Conservation (phyloP, 2,329 filamentous ascomycete species). For the Penicillium sp. region DNA sequence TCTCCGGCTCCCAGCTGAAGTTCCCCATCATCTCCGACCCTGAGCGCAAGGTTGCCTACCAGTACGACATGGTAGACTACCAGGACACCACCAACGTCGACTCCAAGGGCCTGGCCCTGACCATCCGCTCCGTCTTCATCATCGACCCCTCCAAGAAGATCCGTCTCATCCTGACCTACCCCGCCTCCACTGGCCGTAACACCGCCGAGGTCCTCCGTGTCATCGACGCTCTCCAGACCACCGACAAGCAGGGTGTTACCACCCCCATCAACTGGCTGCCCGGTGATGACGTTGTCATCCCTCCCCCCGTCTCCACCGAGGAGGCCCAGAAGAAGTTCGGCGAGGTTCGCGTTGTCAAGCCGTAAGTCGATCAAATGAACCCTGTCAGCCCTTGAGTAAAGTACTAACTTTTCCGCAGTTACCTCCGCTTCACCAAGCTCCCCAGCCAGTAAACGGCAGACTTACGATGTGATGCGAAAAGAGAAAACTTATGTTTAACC, state of each 20-base stretch:
- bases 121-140: slow-evolving; percentile 92
- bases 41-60: slow-evolving; percentile 73
- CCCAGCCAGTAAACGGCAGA: slow-evolving; percentile 37
- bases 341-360: slow-evolving; percentile 66
- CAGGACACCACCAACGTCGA: slow-evolving; percentile 82
- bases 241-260: slow-evolving; percentile 85
- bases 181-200: slow-evolving; percentile 86
- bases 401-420: slow-evolving; percentile 37
- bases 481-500: slow-evolving; percentile 11
- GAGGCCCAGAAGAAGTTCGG: slow-evolving; percentile 89
- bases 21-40: slow-evolving; percentile 86
- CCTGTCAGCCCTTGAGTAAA: background rate
- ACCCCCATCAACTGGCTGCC: slow-evolving; percentile 90
- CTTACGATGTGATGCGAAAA: slow-evolving; percentile 22
- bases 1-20: slow-evolving; percentile 68
- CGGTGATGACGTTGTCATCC: slow-evolving; percentile 91
- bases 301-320: slow-evolving; percentile 78
- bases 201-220: slow-evolving; percentile 78
- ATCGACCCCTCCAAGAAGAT: slow-evolving; percentile 95
- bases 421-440: slow-evolving; percentile 38
- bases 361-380: slow-evolving; percentile 41
- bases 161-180: slow-evolving; percentile 89
- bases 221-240: slow-evolving; percentile 77
- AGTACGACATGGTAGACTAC: slow-evolving; percentile 83
- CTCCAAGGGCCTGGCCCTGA: slow-evolving; percentile 75